These are phyloP conservation scores for Schoenoplectus triqueter DNA, from an alignment of 202 grass and related monocot genomes.

Conservation along the genomic window DNA sequence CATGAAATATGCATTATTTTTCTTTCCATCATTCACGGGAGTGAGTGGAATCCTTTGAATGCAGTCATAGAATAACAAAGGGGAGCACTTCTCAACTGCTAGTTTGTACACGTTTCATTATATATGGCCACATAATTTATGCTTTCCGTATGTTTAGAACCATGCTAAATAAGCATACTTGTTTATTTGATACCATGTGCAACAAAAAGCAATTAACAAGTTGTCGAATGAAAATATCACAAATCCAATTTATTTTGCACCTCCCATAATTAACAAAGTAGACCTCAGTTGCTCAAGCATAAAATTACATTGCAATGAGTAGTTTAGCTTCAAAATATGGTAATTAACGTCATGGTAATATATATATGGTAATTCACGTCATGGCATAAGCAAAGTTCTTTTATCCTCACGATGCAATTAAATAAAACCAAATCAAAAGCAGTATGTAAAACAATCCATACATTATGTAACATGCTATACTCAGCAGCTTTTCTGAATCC, in stretches of 20 bases:
- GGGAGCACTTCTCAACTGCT: neutral
- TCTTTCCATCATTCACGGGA: neutral
- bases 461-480: slow-evolving; percentile 26
- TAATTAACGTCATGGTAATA: neutral
- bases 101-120: slow-evolving; percentile 19
- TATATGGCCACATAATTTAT: slow-evolving; percentile 18
- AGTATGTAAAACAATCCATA: slow-evolving; percentile 23
- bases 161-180: neutral
- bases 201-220: neutral
- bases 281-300: neutral
- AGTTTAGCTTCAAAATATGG: slow-evolving; percentile 7
- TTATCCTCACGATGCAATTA: slow-evolving; percentile 23
- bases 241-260: neutral
- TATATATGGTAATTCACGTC: neutral
- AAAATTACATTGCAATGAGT: neutral
- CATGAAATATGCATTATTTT: neutral
- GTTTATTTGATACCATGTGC: neutral
- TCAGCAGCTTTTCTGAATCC: slow-evolving; percentile 56
- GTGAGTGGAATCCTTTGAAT: neutral
- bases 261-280: neutral
- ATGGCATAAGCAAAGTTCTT: slow-evolving; percentile 31
- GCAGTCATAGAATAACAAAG: neutral
- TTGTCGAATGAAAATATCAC: neutral
- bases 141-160: neutral
- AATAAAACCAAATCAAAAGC: slow-evolving; percentile 16